phyloP scores from a whole-genome alignment of 2,329 filamentous ascomycete species.

The Ophiostoma ulmi region DNA sequence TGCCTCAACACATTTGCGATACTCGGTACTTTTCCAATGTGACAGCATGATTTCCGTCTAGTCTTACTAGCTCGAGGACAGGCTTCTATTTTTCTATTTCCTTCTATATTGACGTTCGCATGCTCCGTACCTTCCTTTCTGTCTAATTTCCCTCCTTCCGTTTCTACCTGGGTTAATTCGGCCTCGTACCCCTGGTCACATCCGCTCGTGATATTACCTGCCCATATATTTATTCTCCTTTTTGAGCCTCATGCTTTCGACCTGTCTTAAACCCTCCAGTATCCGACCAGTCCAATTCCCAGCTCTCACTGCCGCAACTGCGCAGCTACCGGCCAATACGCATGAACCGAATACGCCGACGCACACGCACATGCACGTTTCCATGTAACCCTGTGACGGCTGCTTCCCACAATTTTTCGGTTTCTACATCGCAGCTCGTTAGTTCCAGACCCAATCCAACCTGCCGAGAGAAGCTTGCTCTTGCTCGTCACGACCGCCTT shows the following conservation, averaged over 20 bases:
- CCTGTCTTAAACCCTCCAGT: not conserved
- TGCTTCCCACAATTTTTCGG: slow-evolving; percentile 1
- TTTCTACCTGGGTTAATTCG: not conserved
- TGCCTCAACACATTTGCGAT: not conserved
- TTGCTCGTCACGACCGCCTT: not conserved
- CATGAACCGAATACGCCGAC: slow-evolving; percentile 10
- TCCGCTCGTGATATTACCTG: not conserved
- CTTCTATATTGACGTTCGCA: not conserved
- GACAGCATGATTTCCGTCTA: not conserved
- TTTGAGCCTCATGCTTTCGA: not conserved
- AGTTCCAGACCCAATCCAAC: not conserved
- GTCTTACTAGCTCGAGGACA: not conserved
- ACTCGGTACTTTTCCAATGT: not conserved
- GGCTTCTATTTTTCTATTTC: slow-evolving; percentile 1
- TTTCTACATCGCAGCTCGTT: not conserved
- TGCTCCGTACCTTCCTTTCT: not conserved
- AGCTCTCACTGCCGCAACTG: not conserved
- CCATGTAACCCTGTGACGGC: slow-evolving; percentile 14
- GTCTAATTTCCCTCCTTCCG: slow-evolving; percentile 8
- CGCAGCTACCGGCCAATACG: slow-evolving; percentile 1
- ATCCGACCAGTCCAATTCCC: not conserved
- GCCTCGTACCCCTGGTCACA: not conserved
- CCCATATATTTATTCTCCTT: not conserved
- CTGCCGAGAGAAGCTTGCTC: not conserved
- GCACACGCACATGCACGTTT: slow-evolving; percentile 13